A percentile compares a stretch with the other conserved stretches of the same genome.
These are phyloP conservation scores for Malassezia vespertilionis DNA, from an alignment of 1,284 basidiomycete genomes.

Conservation along the genomic window DNA sequence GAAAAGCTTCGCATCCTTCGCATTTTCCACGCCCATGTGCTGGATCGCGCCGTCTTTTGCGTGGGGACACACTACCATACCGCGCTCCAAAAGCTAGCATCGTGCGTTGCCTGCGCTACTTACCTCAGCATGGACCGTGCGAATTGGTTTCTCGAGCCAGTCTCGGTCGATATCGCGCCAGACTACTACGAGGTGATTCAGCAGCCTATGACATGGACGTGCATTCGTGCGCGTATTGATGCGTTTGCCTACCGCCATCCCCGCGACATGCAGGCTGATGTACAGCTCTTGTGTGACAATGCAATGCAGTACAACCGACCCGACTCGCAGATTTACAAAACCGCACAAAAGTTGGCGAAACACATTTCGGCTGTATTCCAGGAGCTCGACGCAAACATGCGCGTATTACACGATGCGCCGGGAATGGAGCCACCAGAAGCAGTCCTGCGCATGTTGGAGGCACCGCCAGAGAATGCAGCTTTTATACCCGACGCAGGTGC, in stretches of 20 bases:
- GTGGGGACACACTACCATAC: constrained; percentile 55
- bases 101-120: constrained; percentile 52
- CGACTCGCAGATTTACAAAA: constrained; percentile 62
- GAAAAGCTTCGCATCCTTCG: constrained; percentile 68
- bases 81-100: constrained; percentile 62
- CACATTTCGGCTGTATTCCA: constrained; percentile 53
- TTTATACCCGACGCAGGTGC: constrained; percentile 12
- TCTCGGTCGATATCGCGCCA: constrained; percentile 63
- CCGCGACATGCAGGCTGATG: constrained; percentile 68
- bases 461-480: constrained; percentile 17
- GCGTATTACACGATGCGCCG: constrained; percentile 11
- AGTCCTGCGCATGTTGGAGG: constrained; percentile 22
- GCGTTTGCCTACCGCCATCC: constrained; percentile 66
- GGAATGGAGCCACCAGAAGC: constrained; percentile 25
- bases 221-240: constrained; percentile 57
- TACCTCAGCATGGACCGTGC: constrained; percentile 26
- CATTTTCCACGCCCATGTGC: constrained; percentile 57
- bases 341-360: constrained; percentile 61
- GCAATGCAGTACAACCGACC: constrained; percentile 75
- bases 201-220: constrained; percentile 77
- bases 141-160: constrained; percentile 32
- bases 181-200: constrained; percentile 84
- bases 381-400: constrained; percentile 46
- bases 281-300: constrained; percentile 71
- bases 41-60: constrained; percentile 60